Conservation (phyloP, 169 alveolate genomes). For the Eimeria maxima region DNA sequence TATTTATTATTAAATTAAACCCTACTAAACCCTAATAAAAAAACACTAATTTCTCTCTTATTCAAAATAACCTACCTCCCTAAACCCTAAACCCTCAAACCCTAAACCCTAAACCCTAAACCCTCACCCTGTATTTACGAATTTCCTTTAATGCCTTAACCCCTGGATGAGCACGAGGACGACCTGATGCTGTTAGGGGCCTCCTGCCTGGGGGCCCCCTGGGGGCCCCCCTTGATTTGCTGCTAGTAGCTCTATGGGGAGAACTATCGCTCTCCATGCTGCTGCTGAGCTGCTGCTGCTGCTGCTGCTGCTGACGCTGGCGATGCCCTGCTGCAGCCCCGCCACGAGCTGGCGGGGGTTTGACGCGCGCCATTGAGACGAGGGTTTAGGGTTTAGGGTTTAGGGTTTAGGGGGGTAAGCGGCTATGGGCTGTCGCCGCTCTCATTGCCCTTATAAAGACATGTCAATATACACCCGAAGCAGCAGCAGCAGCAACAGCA, state of each 20-base stretch:
- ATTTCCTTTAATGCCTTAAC: no score
- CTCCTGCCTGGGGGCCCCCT: neutral
- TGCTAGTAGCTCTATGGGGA: neutral
- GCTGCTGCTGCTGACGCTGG: no score
- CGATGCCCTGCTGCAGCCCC: neutral
- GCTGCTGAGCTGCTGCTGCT: no score
- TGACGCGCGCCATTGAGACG: neutral
- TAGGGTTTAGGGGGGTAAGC: slow-evolving; percentile 21
- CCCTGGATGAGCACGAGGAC: neutral
- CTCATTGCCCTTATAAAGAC: neutral
- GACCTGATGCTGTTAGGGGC: neutral
- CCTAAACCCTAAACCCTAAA: slow-evolving; percentile 24
- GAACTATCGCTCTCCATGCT: neutral
- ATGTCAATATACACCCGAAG: neutral
- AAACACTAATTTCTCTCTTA: no score
- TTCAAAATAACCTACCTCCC: neutral
- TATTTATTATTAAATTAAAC: no score
- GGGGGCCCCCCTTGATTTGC: no score
- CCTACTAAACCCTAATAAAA: neutral
- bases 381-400: slow-evolving; percentile 32
- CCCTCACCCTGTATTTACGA: no score
- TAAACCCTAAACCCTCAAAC: slow-evolving; percentile 30
- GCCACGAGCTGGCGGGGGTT: neutral
- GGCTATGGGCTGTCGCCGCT: neutral
- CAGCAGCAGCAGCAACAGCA: slow-evolving; percentile 13